Evolutionary conservation across 495 filamentous ascomycete genomes (phyloP), one percentile per base, ranked within the genome.

Genomic region (Aspergillus avenaceus): DNA sequence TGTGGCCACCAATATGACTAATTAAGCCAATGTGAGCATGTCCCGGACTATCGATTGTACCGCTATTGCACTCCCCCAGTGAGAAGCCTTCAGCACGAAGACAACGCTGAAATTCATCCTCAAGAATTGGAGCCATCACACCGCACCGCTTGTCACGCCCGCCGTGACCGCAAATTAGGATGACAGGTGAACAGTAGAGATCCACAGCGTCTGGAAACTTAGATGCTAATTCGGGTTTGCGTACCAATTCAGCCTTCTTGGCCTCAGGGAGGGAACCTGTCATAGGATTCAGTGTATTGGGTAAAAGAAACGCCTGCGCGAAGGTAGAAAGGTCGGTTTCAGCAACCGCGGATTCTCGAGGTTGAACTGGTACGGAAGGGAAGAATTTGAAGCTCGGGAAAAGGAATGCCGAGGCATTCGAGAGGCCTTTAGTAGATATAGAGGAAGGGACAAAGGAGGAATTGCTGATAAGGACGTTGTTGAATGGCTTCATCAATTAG

Each of bases 1-100:
- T 93, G 57, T 97, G 92, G 1, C 92, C 92, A 0, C 90, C 89
- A 46, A 97, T 81, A 70, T 97, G 92, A 62, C 87, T 92, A 49
- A 92, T 90, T 40, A 86, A 63, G 1, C 82, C 89, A 5, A 96
- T 78, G 53, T 82, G 75, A 3, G 78, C 80, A 40, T 72, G 69
- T 0, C 48, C 48, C 3, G 65, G 69, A 14, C 43, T 54, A 43
- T 73, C 70, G 2, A 68, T 38, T 0, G 38, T 45, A 12, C 41
- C 48, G 13, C 41, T 45, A n/a, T 58, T 48, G n/a, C 52, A 53
- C 3, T 34, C 43, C 1, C 25, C 51, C 2, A 54, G 55, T 2
- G 44, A 52, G 27, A 63, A 71, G 7, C 71, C 76, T 8, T 65
- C 59, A 12, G 47, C 51, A 18, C 54, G 49, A 9, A 87, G 54